Conservation (phyloP, 2,329 filamentous ascomycete species). For the Fusarium marasasianum region DNA sequence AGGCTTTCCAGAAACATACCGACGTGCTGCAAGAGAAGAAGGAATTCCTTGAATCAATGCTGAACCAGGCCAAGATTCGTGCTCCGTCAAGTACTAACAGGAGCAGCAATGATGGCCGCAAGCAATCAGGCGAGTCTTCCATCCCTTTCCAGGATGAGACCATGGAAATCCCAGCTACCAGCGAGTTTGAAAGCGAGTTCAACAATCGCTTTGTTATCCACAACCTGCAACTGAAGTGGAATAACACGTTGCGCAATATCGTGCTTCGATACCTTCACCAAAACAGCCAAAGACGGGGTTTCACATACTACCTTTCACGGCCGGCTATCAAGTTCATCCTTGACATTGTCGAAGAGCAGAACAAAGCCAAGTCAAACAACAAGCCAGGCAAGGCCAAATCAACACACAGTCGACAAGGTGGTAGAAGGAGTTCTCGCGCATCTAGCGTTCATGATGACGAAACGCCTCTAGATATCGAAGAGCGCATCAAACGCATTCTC, state of each 20-base stretch:
- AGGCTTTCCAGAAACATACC: slow-evolving; percentile 66
- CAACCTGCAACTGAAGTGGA: slow-evolving; percentile 98
- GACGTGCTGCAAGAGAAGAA: slow-evolving; percentile 66
- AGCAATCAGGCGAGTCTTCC: slow-evolving; percentile 54
- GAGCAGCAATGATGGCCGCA: slow-evolving; percentile 39
- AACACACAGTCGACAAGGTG: slow-evolving; percentile 41
- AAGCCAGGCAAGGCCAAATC: slow-evolving; percentile 45
- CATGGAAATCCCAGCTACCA: slow-evolving; percentile 73
- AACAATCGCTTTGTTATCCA: slow-evolving; percentile 98
- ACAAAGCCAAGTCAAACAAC: slow-evolving; percentile 67
- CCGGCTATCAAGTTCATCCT: slow-evolving; percentile 97
- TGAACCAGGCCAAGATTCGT: slow-evolving; percentile 58
- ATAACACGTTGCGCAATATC: slow-evolving; percentile 94
- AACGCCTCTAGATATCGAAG: slow-evolving; percentile 74
- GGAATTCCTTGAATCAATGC: slow-evolving; percentile 67
- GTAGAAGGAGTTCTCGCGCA: slow-evolving; percentile 49
- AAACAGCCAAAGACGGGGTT: slow-evolving; percentile 92
- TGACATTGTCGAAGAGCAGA: slow-evolving; percentile 95
- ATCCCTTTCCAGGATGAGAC: slow-evolving; percentile 65
- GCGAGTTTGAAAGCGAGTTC: slow-evolving; percentile 92
- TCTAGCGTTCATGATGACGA: slow-evolving; percentile 63
- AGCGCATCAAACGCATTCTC: slow-evolving; percentile 85
- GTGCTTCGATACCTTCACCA: slow-evolving; percentile 97
- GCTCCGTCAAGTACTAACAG: slow-evolving; percentile 45
- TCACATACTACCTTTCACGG: slow-evolving; percentile 96